These are phyloP conservation scores for Colletotrichum gloeosporioides DNA, from an alignment of 2,329 filamentous ascomycete genomes.

Conservation along the genomic window DNA sequence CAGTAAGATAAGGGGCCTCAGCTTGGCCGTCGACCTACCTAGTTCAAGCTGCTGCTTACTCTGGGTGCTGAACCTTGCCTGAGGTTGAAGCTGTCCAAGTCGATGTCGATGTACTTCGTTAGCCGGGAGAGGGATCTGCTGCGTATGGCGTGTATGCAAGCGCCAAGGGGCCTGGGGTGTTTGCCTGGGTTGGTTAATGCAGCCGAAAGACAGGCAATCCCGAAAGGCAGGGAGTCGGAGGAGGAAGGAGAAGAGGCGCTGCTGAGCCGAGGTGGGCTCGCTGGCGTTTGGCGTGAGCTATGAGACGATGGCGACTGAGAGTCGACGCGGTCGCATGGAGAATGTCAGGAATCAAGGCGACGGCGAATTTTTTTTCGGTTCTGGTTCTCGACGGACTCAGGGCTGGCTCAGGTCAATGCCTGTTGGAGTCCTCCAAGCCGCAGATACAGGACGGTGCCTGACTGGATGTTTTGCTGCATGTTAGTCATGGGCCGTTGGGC, in stretches of 20 bases:
- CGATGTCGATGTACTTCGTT: neutral
- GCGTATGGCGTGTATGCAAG: neutral
- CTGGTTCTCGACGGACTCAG: neutral
- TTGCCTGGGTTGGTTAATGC: neutral
- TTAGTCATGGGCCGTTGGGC: neutral
- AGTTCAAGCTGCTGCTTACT: neutral
- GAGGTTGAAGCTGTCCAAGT: neutral
- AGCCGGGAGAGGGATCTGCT: neutral
- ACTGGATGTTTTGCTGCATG: neutral
- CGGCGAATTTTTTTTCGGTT: neutral
- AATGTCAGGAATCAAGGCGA: neutral
- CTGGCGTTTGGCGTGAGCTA: neutral
- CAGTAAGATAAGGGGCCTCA: neutral
- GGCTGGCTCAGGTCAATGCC: neutral
- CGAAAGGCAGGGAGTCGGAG: neutral
- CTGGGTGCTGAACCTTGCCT: neutral
- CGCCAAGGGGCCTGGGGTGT: neutral
- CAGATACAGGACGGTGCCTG: neutral
- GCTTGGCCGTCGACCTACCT: neutral
- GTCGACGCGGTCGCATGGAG: neutral
- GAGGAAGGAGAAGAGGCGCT: neutral
- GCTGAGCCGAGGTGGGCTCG: neutral
- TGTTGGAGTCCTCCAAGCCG: slow-evolving; percentile 14
- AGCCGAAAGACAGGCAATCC: neutral
- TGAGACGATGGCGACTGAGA: neutral